Conservation (phyloP, 352 stramenopile species). For the Phytopythium mirpurense region DNA sequence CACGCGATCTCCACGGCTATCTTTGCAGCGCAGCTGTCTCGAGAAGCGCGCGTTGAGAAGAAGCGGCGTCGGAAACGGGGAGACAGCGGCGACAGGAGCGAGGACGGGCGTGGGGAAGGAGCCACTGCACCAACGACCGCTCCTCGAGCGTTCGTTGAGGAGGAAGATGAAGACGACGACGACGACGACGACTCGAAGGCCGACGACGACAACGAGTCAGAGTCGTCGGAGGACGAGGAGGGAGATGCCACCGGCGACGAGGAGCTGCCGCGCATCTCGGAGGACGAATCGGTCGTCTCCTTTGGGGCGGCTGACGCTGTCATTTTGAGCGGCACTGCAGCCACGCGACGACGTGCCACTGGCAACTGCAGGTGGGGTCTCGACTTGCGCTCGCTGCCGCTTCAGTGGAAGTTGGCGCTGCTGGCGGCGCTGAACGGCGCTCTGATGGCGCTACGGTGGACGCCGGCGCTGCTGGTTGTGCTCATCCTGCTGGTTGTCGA, state of each 20-base stretch:
- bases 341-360: not conserved
- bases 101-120: not conserved
- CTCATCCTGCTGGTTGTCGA: constrained; percentile 24
- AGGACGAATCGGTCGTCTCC: constrained; percentile 12
- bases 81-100: not conserved
- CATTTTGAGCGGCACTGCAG: too few relatives aligned
- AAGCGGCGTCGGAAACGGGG: constrained; percentile 19
- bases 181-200: constrained; percentile 37
- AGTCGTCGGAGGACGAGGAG: constrained; percentile 29
- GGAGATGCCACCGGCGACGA: constrained; percentile 16
- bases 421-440: constrained; percentile 21
- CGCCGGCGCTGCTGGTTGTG: constrained; percentile 18
- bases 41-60: constrained; percentile 25
- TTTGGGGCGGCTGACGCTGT: too few relatives aligned
- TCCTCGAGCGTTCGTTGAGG: constrained; percentile 15
- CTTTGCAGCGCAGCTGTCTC: constrained; percentile 46
- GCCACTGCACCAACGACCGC: constrained; percentile 9
- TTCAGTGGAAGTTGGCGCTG: constrained; percentile 31
- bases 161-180: constrained; percentile 32
- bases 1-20: constrained; percentile 72
- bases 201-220: constrained; percentile 26
- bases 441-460: constrained; percentile 22
- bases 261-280: constrained; percentile 10
- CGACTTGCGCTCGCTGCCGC: constrained; percentile 22
- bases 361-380: constrained; percentile 10